A percentile compares a stretch with the other conserved stretches of the same genome.
Evolutionary conservation across 192 early-diverging fungal genomes (phyloP).

Genomic region (Podila epicladia): DNA sequence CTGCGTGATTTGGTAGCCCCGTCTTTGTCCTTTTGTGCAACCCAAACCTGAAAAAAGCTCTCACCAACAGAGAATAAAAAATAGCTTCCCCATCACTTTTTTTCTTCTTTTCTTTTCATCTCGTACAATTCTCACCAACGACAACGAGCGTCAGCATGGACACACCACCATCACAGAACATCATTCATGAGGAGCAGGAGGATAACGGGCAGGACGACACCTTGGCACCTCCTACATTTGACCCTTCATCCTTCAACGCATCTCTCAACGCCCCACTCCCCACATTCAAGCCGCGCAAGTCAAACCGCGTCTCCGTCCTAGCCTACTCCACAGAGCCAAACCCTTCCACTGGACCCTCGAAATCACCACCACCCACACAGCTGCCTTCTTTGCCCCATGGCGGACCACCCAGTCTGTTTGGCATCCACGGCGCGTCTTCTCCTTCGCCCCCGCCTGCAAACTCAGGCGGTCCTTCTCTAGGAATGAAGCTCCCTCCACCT

Average conservation of each 20-base stretch:
- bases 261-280: constrained; percentile 16
- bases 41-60: no score
- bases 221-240: background rate
- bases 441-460: constrained; percentile 11
- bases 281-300: constrained; percentile 38
- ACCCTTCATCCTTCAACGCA: constrained; percentile 3
- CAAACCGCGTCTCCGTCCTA: constrained; percentile 34
- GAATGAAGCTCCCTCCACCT: constrained; percentile 36
- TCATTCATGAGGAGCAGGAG: no score
- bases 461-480: background rate
- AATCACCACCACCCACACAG: constrained; percentile 13
- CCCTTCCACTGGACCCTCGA: background rate
- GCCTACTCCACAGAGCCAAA: constrained; percentile 19
- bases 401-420: constrained; percentile 35
- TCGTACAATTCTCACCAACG: background rate
- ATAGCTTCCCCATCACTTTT: background rate
- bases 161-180: background rate
- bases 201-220: no score
- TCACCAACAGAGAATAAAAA: no score
- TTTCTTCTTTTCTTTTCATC: background rate
- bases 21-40: no score
- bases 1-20: no score
- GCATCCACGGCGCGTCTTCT: constrained; percentile 4
- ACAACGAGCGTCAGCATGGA: background rate
- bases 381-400: background rate